Evolutionary conservation across 2,329 filamentous ascomycete species (phyloP).

Genomic region (Tolypocladium capitatum): DNA sequence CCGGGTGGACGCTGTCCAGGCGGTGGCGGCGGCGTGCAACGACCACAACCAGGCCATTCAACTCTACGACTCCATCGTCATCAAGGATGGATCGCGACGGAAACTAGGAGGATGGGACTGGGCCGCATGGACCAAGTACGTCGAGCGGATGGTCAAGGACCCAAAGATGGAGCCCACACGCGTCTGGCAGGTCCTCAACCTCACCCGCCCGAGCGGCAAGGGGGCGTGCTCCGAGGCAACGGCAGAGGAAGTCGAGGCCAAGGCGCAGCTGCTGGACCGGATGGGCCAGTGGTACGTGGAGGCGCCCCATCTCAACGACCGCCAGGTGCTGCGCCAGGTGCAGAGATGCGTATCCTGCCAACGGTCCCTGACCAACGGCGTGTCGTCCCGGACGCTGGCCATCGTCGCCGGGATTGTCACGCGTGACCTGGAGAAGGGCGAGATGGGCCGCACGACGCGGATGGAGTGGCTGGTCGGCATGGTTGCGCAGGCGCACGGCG

Average conservation of each 20-base stretch:
- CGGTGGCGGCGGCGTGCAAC: slow-evolving; percentile 7
- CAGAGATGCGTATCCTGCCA: slow-evolving; percentile 13
- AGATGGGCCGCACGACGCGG: slow-evolving; percentile 17
- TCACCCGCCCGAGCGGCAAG: slow-evolving; percentile 2
- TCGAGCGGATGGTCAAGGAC: slow-evolving; percentile 20
- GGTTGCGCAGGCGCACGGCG: slow-evolving; percentile 9
- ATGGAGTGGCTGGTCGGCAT: slow-evolving; percentile 17
- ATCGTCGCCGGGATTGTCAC: slow-evolving; percentile 14
- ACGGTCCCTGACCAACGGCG: slow-evolving; percentile 8
- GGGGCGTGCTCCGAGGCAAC: neutral
- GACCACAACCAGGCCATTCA: slow-evolving; percentile 13
- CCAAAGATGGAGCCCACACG: slow-evolving; percentile 8
- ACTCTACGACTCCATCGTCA: slow-evolving; percentile 9
- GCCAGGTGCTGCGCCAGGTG: slow-evolving; percentile 17
- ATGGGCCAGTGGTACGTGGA: slow-evolving; percentile 18
- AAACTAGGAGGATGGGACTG: slow-evolving; percentile 14
- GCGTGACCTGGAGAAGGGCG: slow-evolving; percentile 20
- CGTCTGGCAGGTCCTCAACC: slow-evolving; percentile 16
- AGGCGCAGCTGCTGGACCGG: slow-evolving; percentile 15
- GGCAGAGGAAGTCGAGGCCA: slow-evolving; percentile 7
- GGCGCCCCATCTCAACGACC: slow-evolving; percentile 14
- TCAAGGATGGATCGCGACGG: neutral
- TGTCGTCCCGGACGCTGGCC: slow-evolving; percentile 14
- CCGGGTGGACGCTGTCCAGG: slow-evolving; percentile 4
- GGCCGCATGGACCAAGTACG: slow-evolving; percentile 18